Evolutionary conservation across 306 rosid genomes (phyloP).

Genomic region (Dalbergia oliveri): DNA sequence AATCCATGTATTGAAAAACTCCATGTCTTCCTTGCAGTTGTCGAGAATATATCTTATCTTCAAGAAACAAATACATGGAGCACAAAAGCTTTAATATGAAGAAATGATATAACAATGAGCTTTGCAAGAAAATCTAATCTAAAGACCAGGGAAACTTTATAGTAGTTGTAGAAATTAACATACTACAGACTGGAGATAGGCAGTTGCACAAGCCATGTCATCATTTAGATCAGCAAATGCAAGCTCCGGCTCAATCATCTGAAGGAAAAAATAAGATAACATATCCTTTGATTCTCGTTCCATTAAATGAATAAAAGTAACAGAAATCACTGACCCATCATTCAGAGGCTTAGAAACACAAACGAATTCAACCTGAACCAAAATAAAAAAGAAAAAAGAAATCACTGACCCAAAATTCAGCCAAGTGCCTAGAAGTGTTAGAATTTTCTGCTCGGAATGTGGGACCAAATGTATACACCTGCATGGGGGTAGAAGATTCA

Average conservation of each 20-base stretch:
- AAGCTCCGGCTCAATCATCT: slow-evolving; percentile 99
- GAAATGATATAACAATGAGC: slow-evolving; percentile 22
- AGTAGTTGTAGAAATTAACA: slow-evolving; percentile 59
- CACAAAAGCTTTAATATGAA: slow-evolving; percentile 16
- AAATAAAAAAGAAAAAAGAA: slow-evolving; percentile 24
- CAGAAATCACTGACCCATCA: slow-evolving; percentile 19
- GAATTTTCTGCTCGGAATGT: slow-evolving; percentile 98
- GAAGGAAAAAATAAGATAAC: slow-evolving; percentile 41
- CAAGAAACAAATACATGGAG: slow-evolving; percentile 44
- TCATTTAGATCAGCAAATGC: slow-evolving; percentile 97
- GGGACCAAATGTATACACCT: slow-evolving; percentile 99
- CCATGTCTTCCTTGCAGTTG: slow-evolving; percentile 98
- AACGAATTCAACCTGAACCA: neutral
- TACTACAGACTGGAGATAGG: slow-evolving; percentile 98
- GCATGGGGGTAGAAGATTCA: slow-evolving; percentile 29
- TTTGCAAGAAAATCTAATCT: slow-evolving; percentile 35
- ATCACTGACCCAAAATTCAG: slow-evolving; percentile 91
- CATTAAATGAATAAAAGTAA: slow-evolving; percentile 22
- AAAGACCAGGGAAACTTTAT: slow-evolving; percentile 33
- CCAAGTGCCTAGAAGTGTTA: slow-evolving; percentile 94
- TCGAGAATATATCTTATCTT: slow-evolving; percentile 84
- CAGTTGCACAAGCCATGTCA: slow-evolving; percentile 98
- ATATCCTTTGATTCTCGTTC: slow-evolving; percentile 10
- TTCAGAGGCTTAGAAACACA: slow-evolving; percentile 19
- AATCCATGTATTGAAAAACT: slow-evolving; percentile 91